Conservation (phyloP, 257 asterid species). For the Jasminum sambac region DNA sequence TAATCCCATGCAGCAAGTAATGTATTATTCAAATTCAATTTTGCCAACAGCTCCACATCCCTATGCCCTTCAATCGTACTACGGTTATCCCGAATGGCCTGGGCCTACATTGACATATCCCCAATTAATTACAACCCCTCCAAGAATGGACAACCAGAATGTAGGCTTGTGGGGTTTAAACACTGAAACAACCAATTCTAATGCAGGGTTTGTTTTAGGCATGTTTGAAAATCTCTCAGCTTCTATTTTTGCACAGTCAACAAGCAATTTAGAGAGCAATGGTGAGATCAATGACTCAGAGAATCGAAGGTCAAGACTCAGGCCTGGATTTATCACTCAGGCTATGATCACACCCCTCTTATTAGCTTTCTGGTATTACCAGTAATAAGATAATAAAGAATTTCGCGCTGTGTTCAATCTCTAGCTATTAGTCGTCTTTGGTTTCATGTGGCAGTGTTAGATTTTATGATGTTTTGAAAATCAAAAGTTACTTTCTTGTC, state of each 20-base stretch:
- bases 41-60: conserved; percentile 13
- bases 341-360: conserved; percentile 16
- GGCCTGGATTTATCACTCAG: conserved; percentile 28
- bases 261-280: neutral
- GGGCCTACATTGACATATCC: neutral
- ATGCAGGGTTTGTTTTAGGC: neutral
- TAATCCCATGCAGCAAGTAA: conserved; percentile 19
- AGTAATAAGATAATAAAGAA: neutral
- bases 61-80: conserved; percentile 4
- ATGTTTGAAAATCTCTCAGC: neutral
- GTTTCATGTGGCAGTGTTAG: neutral
- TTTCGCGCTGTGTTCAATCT: neutral
- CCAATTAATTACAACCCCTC: neutral
- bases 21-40: conserved; percentile 6
- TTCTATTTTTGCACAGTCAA: neutral
- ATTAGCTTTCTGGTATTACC: neutral
- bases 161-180: conserved; percentile 9
- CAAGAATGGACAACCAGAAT: conserved; percentile 11
- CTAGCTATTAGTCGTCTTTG: neutral
- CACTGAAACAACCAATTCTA: neutral
- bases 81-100: neutral
- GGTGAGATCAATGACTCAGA: neutral
- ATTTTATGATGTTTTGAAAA: neutral
- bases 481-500: neutral
- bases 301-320: conserved; percentile 19